phyloP scores from a whole-genome alignment of 306 rosid genomes.

The Cucumis cinereus region DNA sequence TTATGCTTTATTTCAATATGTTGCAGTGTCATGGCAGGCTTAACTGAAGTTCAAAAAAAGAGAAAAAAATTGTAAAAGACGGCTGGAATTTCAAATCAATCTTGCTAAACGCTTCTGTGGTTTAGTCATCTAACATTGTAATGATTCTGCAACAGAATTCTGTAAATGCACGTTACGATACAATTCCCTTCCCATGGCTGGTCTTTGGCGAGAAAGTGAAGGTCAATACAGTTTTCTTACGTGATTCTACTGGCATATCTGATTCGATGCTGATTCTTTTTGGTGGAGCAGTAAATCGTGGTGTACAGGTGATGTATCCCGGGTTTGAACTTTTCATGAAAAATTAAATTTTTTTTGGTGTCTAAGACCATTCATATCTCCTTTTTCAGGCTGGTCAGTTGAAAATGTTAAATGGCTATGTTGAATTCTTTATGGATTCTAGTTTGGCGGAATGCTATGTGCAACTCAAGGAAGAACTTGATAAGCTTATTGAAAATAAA shows the following conservation, averaged over 20 bases:
- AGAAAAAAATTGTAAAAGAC: not conserved
- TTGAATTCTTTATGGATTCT: constrained; percentile 90
- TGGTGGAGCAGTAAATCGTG: constrained; percentile 60
- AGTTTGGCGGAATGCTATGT: constrained; percentile 75
- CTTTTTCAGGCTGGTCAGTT: constrained; percentile 68
- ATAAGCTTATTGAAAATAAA: constrained; percentile 72
- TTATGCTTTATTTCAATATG: not conserved
- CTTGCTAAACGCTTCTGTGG: not conserved
- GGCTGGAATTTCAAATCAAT: not conserved
- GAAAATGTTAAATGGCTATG: constrained; percentile 75
- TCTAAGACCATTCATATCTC: constrained; percentile 6
- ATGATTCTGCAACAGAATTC: constrained; percentile 60
- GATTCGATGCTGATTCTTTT: constrained; percentile 80
- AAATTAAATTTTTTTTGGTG: constrained; percentile 4
- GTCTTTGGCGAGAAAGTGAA: constrained; percentile 93
- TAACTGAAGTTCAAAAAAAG: not conserved
- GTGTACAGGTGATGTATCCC: constrained; percentile 54
- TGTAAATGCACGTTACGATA: constrained; percentile 84
- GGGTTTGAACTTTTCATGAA: not conserved
- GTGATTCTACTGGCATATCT: constrained; percentile 93
- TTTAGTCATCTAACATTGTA: not conserved
- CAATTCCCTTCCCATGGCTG: constrained; percentile 94
- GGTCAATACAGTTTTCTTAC: constrained; percentile 83
- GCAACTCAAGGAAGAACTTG: constrained; percentile 81
- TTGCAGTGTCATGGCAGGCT: not conserved